Conservation (phyloP, 1,284 basidiomycete species). For the Trametes pubescens region DNA sequence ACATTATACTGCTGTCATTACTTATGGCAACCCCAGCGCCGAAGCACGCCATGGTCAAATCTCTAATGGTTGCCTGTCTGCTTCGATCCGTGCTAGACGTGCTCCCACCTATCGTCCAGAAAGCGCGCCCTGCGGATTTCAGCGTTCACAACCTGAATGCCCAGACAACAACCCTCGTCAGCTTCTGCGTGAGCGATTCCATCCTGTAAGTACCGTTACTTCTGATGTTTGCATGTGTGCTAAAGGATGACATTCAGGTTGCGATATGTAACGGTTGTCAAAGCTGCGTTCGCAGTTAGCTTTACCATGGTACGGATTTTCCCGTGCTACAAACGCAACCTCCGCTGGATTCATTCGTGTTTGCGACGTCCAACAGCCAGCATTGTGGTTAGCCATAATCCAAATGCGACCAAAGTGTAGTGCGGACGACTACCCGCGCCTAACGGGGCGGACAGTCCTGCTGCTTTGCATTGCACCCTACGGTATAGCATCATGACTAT, state of each 20-base stretch:
- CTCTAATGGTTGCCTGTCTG: constrained; percentile 35
- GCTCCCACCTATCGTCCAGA: constrained; percentile 31
- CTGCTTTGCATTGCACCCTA: constrained; percentile 36
- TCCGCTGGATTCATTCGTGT: neutral
- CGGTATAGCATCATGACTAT: constrained; percentile 20
- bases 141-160: constrained; percentile 1
- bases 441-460: constrained; percentile 29
- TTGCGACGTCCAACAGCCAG: constrained; percentile 27
- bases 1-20: constrained; percentile 31
- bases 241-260: constrained; percentile 21
- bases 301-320: constrained; percentile 37
- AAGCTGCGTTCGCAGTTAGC: constrained; percentile 40
- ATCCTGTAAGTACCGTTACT: constrained; percentile 30
- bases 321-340: neutral
- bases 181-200: constrained; percentile 34
- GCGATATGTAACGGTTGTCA: constrained; percentile 38
- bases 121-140: constrained; percentile 21
- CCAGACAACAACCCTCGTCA: constrained; percentile 12
- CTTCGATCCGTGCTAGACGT: constrained; percentile 35
- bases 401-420: constrained; percentile 29
- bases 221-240: neutral
- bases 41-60: constrained; percentile 39
- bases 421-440: constrained; percentile 29
- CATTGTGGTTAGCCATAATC: constrained; percentile 32
- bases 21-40: constrained; percentile 39